Percentiles rank a stretch among this genome's conserved stretches.
phyloP scores from a whole-genome alignment of 2,329 filamentous ascomycete genomes.

The Venturia pyrina region DNA sequence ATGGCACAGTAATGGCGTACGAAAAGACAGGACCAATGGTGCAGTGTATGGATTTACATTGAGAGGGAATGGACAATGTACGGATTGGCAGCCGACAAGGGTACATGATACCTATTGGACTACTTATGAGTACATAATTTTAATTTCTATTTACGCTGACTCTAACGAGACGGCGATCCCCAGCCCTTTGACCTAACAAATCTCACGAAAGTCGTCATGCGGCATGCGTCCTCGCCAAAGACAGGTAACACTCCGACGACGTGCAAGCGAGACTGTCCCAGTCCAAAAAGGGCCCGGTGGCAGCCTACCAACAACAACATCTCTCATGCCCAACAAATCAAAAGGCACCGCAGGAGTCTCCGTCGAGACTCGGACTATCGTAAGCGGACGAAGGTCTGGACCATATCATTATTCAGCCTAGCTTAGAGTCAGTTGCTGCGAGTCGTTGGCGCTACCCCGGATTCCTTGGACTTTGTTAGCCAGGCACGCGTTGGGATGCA shows the following conservation, averaged over 20 bases:
- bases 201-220: neutral
- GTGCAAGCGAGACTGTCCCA: neutral
- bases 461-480: neutral
- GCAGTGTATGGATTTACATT: too few species aligned
- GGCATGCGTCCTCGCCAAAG: neutral
- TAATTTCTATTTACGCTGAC: neutral
- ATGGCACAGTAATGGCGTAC: too few species aligned
- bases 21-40: too few species aligned
- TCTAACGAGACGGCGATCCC: neutral
- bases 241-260: neutral
- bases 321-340: neutral
- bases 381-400: neutral
- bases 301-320: neutral
- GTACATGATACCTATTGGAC: neutral
- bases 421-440: neutral
- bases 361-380: too few species aligned
- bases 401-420: neutral
- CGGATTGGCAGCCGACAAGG: neutral
- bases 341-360: neutral
- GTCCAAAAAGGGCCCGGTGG: too few species aligned
- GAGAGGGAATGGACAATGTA: neutral
- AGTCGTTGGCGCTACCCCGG: neutral
- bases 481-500: neutral
- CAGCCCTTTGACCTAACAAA: neutral
- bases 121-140: neutral